A percentile compares a stretch with the other conserved stretches of the same genome.
Conservation (phyloP, 148 eudicot species). For the Polygonum maritimum region DNA sequence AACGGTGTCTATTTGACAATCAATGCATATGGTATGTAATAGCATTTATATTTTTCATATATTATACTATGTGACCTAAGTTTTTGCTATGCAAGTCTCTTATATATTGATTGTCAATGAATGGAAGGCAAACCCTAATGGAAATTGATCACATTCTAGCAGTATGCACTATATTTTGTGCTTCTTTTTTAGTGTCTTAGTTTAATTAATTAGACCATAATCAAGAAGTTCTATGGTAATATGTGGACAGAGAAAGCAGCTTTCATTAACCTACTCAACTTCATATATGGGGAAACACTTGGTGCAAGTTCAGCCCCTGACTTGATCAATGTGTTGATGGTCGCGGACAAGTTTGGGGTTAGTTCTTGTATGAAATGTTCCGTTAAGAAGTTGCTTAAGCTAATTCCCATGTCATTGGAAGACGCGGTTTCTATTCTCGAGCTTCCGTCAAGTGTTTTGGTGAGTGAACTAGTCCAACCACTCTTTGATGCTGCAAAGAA, state of each 20-base stretch:
- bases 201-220: too few species aligned
- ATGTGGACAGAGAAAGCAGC: slow-evolving; percentile 44
- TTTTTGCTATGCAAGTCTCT: too few species aligned
- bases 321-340: background rate
- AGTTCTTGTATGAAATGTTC: background rate
- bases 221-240: too few species aligned
- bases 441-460: slow-evolving; percentile 68
- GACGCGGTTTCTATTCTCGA: slow-evolving; percentile 49
- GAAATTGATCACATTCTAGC: too few species aligned
- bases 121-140: too few species aligned
- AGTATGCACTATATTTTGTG: too few species aligned
- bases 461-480: slow-evolving; percentile 7
- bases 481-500: too few species aligned
- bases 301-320: background rate
- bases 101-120: too few species aligned
- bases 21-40: background rate
- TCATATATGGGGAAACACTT: background rate
- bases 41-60: too few species aligned
- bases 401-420: background rate
- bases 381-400: too few species aligned
- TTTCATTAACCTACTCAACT: background rate
- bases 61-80: too few species aligned
- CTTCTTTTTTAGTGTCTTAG: background rate
- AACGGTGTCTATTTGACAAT: slow-evolving; percentile 43
- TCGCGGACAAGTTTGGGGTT: background rate